These are phyloP conservation scores for Hypoxylon perforatum DNA, from an alignment of 495 filamentous ascomycete species.

Conservation along the genomic window DNA sequence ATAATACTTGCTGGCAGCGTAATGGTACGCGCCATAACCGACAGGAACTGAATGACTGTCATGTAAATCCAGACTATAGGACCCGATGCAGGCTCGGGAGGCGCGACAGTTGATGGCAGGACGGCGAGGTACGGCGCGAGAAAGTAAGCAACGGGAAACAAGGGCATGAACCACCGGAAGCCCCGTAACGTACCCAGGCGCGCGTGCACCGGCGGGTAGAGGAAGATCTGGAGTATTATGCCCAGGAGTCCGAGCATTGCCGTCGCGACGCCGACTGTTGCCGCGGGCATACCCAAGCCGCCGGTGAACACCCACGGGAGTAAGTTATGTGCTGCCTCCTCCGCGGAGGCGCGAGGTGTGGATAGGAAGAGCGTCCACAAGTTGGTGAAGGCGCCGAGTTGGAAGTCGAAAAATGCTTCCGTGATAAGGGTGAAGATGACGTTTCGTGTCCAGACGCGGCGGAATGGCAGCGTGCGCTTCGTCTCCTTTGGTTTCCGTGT, in stretches of 20 bases:
- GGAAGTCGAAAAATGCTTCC: conserved; percentile 77
- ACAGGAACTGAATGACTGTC: conserved; percentile 72
- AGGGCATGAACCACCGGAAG: conserved; percentile 74
- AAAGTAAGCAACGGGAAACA: conserved; percentile 80
- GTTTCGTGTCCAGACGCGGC: conserved; percentile 82
- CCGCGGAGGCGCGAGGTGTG: conserved; percentile 72
- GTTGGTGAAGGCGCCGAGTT: conserved; percentile 84
- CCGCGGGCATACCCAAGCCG: conserved; percentile 79
- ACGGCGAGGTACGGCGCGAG: conserved; percentile 78
- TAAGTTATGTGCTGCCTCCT: conserved; percentile 37
- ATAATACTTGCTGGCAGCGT: conserved; percentile 81
- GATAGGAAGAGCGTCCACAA: conserved; percentile 87
- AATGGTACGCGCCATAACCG: conserved; percentile 82
- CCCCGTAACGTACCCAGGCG: conserved; percentile 74
- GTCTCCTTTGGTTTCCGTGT: conserved; percentile 13
- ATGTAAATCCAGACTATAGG: conserved; percentile 76
- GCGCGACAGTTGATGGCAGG: conserved; percentile 68
- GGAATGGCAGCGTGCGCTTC: conserved; percentile 68
- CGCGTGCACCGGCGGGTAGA: conserved; percentile 77
- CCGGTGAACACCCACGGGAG: conserved; percentile 81
- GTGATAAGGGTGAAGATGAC: conserved; percentile 72
- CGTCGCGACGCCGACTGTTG: conserved; percentile 79
- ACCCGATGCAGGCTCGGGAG: conserved; percentile 73
- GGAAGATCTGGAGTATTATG: conserved; percentile 79
- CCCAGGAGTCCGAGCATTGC: conserved; percentile 81